phyloP scores from a whole-genome alignment of 768 basidiomycete species.

The Tylopilus subfusipes region DNA sequence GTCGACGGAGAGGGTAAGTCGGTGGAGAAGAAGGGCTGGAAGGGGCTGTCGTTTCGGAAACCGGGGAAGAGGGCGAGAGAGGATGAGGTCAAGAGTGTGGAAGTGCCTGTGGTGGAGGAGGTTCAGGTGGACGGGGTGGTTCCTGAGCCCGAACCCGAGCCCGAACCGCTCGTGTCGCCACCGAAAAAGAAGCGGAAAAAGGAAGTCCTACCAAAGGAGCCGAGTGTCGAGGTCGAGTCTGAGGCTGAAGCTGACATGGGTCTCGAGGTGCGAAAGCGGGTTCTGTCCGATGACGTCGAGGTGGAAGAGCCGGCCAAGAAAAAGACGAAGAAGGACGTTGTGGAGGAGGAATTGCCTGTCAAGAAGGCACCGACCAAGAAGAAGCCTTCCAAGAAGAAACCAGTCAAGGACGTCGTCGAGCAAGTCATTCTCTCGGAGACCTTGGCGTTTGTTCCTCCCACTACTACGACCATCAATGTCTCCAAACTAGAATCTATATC shows the following conservation, averaged over 20 bases:
- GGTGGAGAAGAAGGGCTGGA: slow-evolving; percentile 43
- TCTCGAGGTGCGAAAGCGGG: slow-evolving; percentile 42
- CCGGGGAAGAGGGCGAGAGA: slow-evolving; percentile 39
- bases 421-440: slow-evolving; percentile 51
- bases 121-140: slow-evolving; percentile 30
- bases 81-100: slow-evolving; percentile 28
- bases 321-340: slow-evolving; percentile 30
- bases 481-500: slow-evolving; percentile 42
- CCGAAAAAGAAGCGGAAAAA: slow-evolving; percentile 61
- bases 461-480: slow-evolving; percentile 49
- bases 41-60: slow-evolving; percentile 44
- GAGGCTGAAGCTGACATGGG: slow-evolving; percentile 44
- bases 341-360: slow-evolving; percentile 37
- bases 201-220: slow-evolving; percentile 35
- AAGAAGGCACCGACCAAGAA: slow-evolving; percentile 30
- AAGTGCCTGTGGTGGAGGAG: slow-evolving; percentile 20
- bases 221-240: slow-evolving; percentile 52
- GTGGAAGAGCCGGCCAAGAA: slow-evolving; percentile 32
- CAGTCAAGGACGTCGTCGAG: slow-evolving; percentile 40
- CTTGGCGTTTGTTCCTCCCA: slow-evolving; percentile 46
- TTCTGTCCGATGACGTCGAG: slow-evolving; percentile 39
- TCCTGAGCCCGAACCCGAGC: slow-evolving; percentile 30
- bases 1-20: slow-evolving; percentile 45
- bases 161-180: slow-evolving; percentile 37
- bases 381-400: slow-evolving; percentile 36